Base-by-base conservation (phyloP, 2,329 filamentous ascomycete genomes). In the Coniosporium tulheliwenetii region DNA sequence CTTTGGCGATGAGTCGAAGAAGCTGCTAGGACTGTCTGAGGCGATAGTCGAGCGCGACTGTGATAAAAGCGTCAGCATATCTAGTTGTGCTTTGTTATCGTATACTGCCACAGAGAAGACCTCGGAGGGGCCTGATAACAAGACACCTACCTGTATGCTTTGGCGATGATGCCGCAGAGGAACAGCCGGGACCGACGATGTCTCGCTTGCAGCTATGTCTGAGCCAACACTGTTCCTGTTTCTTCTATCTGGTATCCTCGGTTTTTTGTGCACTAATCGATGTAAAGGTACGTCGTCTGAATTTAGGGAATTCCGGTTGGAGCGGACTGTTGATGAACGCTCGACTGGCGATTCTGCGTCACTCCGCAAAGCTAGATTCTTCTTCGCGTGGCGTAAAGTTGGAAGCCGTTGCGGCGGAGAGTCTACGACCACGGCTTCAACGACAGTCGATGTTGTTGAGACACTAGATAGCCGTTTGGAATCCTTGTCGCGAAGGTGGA, bases 371-470 rank as follows among this genome's bases (percentile, higher is more conserved):
- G 70, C 71, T 42, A 63, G 53, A 44, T 69, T 69, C 53, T 69
- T 74, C 37, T 65, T 67, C 5, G 65, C 66, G 50, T 75, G 72
- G 39, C 73, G 67, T 39, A 76, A 54, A 1, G 62, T 66, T 34
- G 57, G 59, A 40, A 54, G 60, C 32, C 61, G 56, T 44, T 60
- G 63, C 33, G 62, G 66, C 3, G 67, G 65, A 12, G 63, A 63
- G 13, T 70, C 61, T 36, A 75, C 63, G 29, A 76, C 70, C 50
- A 71, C 62, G 10, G 69, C 72, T 55, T 73, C 61, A 7, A 64
- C 70, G 12, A 75, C 60, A 0, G 70, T 72, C 5, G 72, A 75
- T 9, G 65, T 62, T 15, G 64, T 64, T 2, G 73, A 76, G 2
- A 65, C 54, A 12, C 53, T 62, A 10, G 73, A 76, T 14, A 65